A percentile compares a stretch with the other conserved stretches of the same genome.
These are phyloP conservation scores for Aleurites moluccanus DNA, from an alignment of 441 rosid genomes.

Conservation along the genomic window DNA sequence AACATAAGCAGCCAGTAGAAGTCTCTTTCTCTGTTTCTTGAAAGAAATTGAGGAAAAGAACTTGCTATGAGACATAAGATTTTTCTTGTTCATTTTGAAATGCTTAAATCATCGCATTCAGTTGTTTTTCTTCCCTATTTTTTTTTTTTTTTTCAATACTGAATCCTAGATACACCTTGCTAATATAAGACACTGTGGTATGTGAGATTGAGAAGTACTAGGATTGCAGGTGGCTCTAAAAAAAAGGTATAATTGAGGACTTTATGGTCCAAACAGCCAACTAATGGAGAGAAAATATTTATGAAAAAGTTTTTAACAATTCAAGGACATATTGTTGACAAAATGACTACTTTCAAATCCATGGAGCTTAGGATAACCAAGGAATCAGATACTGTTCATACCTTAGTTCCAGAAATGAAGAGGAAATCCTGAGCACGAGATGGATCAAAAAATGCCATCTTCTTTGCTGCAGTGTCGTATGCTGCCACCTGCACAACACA, in stretches of 20 bases:
- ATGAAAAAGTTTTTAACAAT: neutral
- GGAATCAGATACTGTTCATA: constrained; percentile 21
- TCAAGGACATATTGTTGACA: neutral
- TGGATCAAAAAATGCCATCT: constrained; percentile 92
- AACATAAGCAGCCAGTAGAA: neutral
- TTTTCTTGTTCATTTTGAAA: neutral
- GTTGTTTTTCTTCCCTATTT: too few relatives aligned
- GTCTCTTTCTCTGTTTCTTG: neutral
- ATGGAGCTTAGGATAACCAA: neutral
- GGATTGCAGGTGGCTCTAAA: neutral
- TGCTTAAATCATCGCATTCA: too few relatives aligned
- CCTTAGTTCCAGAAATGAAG: constrained; percentile 98
- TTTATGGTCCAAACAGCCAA: neutral
- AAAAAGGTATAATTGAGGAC: neutral
- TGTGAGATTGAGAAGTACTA: neutral
- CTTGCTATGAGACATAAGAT: neutral
- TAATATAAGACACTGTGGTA: neutral
- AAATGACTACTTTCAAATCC: neutral
- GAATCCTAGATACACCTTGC: neutral
- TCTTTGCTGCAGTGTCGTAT: constrained; percentile 65
- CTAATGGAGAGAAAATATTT: neutral
- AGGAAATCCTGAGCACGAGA: constrained; percentile 81
- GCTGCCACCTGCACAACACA: constrained; percentile 73
- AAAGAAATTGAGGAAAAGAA: neutral
- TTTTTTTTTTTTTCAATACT: too few relatives aligned